Conservation (phyloP, 495 filamentous ascomycete genomes). For the Cryomyces minteri region DNA sequence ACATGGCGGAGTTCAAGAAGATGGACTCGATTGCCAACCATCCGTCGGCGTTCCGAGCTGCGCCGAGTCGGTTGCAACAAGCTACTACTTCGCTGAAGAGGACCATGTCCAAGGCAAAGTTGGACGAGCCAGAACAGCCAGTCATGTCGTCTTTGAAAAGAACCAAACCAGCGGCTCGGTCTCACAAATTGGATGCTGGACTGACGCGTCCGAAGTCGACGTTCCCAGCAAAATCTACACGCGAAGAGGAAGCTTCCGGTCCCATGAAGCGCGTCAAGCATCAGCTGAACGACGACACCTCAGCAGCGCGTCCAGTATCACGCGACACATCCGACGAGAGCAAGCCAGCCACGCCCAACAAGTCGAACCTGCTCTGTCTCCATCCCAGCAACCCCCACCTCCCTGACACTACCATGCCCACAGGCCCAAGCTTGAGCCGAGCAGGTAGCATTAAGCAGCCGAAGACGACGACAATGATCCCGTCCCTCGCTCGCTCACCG, state of each 20-base stretch:
- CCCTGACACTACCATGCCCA: slow-evolving; percentile 53
- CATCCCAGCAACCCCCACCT: slow-evolving; percentile 20
- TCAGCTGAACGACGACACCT: slow-evolving; percentile 36
- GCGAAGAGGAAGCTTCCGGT: slow-evolving; percentile 7
- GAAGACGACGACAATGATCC: slow-evolving; percentile 30
- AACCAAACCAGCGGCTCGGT: slow-evolving; percentile 3
- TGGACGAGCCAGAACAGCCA: slow-evolving; percentile 34
- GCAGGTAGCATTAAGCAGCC: slow-evolving; percentile 36
- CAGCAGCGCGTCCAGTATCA: slow-evolving; percentile 31
- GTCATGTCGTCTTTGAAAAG: background rate
- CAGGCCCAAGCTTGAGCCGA: slow-evolving; percentile 58
- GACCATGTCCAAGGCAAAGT: slow-evolving; percentile 52
- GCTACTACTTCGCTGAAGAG: slow-evolving; percentile 40
- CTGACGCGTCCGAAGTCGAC: too few relatives aligned
- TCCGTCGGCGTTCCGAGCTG: slow-evolving; percentile 55
- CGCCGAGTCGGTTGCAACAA: slow-evolving; percentile 29
- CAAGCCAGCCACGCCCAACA: slow-evolving; percentile 20
- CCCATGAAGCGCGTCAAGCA: slow-evolving; percentile 49
- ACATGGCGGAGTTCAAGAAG: slow-evolving; percentile 81
- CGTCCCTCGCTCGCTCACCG: slow-evolving; percentile 7
- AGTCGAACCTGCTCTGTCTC: slow-evolving; percentile 14
- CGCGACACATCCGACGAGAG: slow-evolving; percentile 27
- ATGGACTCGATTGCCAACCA: slow-evolving; percentile 91
- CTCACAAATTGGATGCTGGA: too few relatives aligned
- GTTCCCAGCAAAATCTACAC: background rate